Conservation (phyloP, 2,329 filamentous ascomycete species). For the Nigrospora osmanthi region DNA sequence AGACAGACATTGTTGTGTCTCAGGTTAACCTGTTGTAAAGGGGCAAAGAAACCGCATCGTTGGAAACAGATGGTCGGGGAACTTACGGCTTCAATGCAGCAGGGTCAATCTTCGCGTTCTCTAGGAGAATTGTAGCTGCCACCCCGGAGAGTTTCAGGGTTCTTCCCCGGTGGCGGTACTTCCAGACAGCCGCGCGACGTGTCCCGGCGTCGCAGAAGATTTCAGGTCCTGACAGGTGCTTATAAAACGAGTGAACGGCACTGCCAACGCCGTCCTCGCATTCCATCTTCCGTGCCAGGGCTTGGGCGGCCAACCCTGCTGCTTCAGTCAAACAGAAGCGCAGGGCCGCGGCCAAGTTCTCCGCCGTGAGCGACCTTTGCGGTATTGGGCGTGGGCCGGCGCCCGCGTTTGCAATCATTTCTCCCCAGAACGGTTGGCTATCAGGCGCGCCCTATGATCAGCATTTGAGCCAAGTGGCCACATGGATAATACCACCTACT, state of each 20-base stretch:
- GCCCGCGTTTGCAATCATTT: slow-evolving; percentile 28
- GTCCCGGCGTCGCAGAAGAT: slow-evolving; percentile 24
- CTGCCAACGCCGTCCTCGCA: slow-evolving; percentile 25
- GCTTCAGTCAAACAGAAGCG: too few relatives aligned
- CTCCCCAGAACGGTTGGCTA: slow-evolving; percentile 33
- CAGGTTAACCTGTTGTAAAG: slow-evolving; percentile 38
- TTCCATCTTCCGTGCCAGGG: slow-evolving; percentile 24
- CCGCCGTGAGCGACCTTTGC: slow-evolving; percentile 20
- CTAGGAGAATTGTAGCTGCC: slow-evolving; percentile 44
- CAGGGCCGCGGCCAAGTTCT: slow-evolving; percentile 26
- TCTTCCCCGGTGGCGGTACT: slow-evolving; percentile 14
- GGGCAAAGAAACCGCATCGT: too few relatives aligned
- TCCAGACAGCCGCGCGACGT: slow-evolving; percentile 34
- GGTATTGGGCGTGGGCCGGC: slow-evolving; percentile 28
- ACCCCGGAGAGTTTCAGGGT: slow-evolving; percentile 39
- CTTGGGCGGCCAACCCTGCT: slow-evolving; percentile 22
- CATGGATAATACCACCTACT: too few relatives aligned
- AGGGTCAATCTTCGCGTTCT: slow-evolving; percentile 40
- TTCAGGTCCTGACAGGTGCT: slow-evolving; percentile 20
- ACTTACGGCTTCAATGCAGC: too few relatives aligned
- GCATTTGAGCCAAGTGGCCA: too few relatives aligned
- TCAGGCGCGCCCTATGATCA: too few relatives aligned
- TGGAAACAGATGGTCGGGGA: too few relatives aligned
- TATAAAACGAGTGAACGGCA: slow-evolving; percentile 29
- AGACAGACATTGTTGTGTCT: slow-evolving; percentile 26